Conservation (phyloP, 1,139 yeast genomes). For the Debaryomycetaceae sp. region DNA sequence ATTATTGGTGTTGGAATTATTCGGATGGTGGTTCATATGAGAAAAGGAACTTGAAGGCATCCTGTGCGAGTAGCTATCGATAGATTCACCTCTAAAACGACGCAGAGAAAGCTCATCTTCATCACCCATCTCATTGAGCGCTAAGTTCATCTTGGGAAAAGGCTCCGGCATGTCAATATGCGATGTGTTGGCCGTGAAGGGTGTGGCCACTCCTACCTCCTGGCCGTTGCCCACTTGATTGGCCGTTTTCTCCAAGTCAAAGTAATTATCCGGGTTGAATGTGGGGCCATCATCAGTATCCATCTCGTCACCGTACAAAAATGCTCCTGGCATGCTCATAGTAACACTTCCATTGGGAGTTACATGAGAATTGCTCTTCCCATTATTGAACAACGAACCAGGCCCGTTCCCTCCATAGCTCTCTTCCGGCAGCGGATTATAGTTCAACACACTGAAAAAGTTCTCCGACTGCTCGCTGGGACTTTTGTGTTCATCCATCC, state of each 20-base stretch:
- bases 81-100: slow-evolving; percentile 14
- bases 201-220: background rate
- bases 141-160: background rate
- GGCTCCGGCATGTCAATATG: background rate
- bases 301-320: slow-evolving; percentile 6
- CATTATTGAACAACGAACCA: background rate
- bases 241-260: background rate
- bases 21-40: background rate
- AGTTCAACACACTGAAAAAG: background rate
- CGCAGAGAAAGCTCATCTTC: slow-evolving; percentile 6
- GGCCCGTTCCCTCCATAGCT: background rate
- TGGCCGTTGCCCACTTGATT: background rate
- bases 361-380: background rate
- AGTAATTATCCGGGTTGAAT: background rate
- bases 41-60: slow-evolving; percentile 8
- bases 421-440: background rate
- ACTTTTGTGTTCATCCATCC: background rate
- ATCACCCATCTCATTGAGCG: background rate
- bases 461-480: background rate
- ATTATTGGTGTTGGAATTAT: slow-evolving; percentile 6
- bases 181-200: background rate
- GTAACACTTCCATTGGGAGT: background rate
- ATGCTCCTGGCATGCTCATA: slow-evolving; percentile 32
- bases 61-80: slow-evolving; percentile 14
- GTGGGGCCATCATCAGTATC: background rate